Conservation (phyloP, 331 rosid species). For the Prunus yedoensis region DNA sequence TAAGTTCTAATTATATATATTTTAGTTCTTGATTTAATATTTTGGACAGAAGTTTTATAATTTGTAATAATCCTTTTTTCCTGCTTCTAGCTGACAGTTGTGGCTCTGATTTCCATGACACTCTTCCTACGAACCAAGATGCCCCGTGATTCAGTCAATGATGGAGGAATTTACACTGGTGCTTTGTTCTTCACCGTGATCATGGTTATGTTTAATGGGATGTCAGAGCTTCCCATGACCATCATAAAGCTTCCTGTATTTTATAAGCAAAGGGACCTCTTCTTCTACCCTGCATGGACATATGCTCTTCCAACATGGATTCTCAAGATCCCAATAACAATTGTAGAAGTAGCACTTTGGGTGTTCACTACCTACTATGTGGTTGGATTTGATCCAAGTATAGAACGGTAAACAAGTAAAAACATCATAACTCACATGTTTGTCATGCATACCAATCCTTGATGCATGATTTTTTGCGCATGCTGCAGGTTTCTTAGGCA, state of each 20-base stretch:
- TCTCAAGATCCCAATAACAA: conserved; percentile 44
- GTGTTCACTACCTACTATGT: conserved; percentile 60
- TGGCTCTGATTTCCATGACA: conserved; percentile 34
- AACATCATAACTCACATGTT: neutral
- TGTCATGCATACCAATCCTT: conserved; percentile 4
- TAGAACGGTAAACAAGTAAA: conserved; percentile 47
- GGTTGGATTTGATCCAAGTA: conserved; percentile 69
- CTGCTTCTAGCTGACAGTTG: conserved; percentile 25
- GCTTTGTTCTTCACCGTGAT: conserved; percentile 35
- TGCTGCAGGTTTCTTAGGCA: conserved; percentile 64
- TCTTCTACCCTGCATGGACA: conserved; percentile 50
- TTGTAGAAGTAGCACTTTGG: conserved; percentile 68
- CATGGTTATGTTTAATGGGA: conserved; percentile 35
- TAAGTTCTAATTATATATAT: conserved; percentile 5
- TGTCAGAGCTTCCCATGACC: conserved; percentile 42
- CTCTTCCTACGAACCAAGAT: conserved; percentile 46
- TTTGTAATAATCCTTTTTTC: neutral
- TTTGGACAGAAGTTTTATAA: neutral
- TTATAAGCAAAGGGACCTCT: conserved; percentile 49
- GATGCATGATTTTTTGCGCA: conserved; percentile 2
- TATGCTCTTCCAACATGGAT: conserved; percentile 46
- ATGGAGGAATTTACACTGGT: conserved; percentile 39
- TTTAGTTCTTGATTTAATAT: neutral
- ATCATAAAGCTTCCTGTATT: conserved; percentile 42
- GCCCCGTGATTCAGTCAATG: conserved; percentile 29